A percentile compares a stretch with the other conserved stretches of the same genome.
phyloP scores from a whole-genome alignment of 768 basidiomycete genomes.

The Tricholoma matsutake region DNA sequence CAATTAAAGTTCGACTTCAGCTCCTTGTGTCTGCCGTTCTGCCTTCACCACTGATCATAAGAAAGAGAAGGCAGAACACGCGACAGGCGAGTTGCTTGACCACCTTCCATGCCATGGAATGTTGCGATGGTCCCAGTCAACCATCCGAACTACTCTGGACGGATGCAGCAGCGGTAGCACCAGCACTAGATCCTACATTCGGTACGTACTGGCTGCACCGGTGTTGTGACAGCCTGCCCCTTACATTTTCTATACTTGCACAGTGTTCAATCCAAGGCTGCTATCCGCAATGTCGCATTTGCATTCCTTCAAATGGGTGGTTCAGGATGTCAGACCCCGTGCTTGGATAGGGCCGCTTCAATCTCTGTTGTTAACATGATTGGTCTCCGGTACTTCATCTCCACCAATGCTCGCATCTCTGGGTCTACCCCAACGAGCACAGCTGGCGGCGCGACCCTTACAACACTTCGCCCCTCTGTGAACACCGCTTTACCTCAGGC shows the following conservation, averaged over 20 bases:
- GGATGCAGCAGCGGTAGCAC: constrained; percentile 24
- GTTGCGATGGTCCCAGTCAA: constrained; percentile 68
- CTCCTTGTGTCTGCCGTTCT: constrained; percentile 20
- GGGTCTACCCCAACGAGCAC: not conserved
- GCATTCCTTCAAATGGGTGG: not conserved
- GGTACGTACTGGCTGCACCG: constrained; percentile 14
- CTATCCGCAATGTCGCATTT: not conserved
- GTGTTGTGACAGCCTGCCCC: not conserved
- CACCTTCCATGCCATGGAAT: constrained; percentile 64
- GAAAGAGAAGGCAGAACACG: not conserved
- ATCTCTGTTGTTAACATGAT: not conserved
- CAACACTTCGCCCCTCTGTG: not conserved
- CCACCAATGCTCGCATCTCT: not conserved
- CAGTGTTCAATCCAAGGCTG: not conserved
- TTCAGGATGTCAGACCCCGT: not conserved
- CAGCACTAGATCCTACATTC: constrained; percentile 13
- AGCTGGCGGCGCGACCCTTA: not conserved
- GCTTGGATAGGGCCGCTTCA: not conserved
- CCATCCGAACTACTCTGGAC: constrained; percentile 43
- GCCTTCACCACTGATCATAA: too few relatives aligned
- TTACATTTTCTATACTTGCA: not conserved
- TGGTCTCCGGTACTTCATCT: not conserved
- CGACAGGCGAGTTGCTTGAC: constrained; percentile 13
- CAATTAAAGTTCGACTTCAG: constrained; percentile 33
- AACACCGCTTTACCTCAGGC: not conserved